Conservation (phyloP, 768 basidiomycete genomes). For the Psilocybe subaeruginosa region DNA sequence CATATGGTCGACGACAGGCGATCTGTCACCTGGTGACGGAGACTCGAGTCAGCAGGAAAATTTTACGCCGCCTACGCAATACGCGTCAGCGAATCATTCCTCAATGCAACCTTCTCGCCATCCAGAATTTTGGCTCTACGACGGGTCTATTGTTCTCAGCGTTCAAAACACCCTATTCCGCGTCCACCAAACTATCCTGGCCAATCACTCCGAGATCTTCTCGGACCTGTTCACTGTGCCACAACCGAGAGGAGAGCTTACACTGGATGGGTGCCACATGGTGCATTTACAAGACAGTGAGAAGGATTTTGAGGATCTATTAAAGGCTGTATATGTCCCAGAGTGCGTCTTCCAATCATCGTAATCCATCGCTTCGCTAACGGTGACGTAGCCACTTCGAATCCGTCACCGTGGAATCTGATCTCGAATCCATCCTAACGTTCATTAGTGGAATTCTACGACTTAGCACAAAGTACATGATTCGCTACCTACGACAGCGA, state of each 20-base stretch:
- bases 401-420: conserved; percentile 33
- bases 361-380: not conserved
- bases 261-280: conserved; percentile 52
- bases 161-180: conserved; percentile 44
- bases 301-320: conserved; percentile 49
- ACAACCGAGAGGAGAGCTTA: conserved; percentile 44
- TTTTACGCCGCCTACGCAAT: not conserved
- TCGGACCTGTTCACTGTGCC: conserved; percentile 63
- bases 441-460: conserved; percentile 58
- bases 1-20: conserved; percentile 3
- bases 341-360: conserved; percentile 32
- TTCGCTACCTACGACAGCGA: conserved; percentile 51
- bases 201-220: conserved; percentile 67
- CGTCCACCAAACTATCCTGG: conserved; percentile 48
- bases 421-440: conserved; percentile 45
- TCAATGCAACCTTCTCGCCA: conserved; percentile 21
- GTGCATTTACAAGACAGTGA: conserved; percentile 52
- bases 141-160: conserved; percentile 46
- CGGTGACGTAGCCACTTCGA: conserved; percentile 37
- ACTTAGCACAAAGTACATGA: conserved; percentile 67
- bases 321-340: conserved; percentile 57
- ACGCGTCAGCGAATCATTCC: not conserved
- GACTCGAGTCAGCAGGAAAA: not conserved
- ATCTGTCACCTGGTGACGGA: conserved; percentile 1
- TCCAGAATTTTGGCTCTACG: conserved; percentile 46